Base-by-base conservation (phyloP, 805 yeast genomes). In the Candida pseudofarinosa region DNA sequence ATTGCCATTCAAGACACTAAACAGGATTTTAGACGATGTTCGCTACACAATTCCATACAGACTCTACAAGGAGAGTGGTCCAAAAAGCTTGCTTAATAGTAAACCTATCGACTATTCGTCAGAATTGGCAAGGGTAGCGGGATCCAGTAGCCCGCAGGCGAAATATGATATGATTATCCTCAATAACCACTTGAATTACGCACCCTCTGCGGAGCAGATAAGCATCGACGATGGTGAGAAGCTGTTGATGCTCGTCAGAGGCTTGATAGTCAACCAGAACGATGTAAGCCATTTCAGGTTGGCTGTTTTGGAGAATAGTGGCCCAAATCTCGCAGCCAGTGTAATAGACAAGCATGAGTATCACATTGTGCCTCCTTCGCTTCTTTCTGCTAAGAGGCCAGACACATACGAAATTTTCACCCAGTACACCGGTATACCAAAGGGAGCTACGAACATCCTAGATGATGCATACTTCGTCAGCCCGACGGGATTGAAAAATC, bases 11-110 rank as follows among this genome's bases (percentile, higher is more conserved):
- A 85, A 85, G 52, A 83, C 91, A 0, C 61, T 82, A 4, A 85
- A 85, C 52, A 66, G 91, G 42, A 67, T 85, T 16, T 51, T 84
- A 17, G 88, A 83, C 56, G 91, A 85, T 53, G 55, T 85, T 23
- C 64, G 75, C 40, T 71, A 58, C 60, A 46, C 56, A 1, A 40
- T 57, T 3, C 56, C 63, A 12, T 56, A 44, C 38, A 48, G 46
- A 33, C 10, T 20, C n/a, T 34, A 32, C 8, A 35, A 35, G 16
- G 45, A 40, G 2, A 40, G 44, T n/a, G 43, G 37, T 19, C 37
- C 44, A 18, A 31, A 33, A 40, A 54, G 61, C 37, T 51, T 69
- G 16, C 55, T 69, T 26, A 52, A 51, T 37, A 37, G 55, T 30
- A 54, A 54, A 37, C 69, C 75, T 0, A 54, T 75, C 28, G 66